These are phyloP conservation scores for Amaranthus palmeri DNA, from an alignment of 148 eudicot species.

Conservation along the genomic window DNA sequence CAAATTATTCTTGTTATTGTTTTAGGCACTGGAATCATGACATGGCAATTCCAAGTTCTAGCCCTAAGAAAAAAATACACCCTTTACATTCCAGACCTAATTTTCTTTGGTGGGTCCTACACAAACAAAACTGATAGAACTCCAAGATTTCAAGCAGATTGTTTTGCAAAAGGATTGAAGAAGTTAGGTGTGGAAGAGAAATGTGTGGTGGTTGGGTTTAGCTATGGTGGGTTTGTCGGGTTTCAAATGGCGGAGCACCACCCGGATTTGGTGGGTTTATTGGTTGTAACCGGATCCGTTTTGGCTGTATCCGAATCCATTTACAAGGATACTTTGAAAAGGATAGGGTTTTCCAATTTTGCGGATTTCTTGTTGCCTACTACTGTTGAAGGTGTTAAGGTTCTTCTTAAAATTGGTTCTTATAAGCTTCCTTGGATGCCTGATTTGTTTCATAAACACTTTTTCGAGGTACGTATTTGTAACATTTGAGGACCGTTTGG, in stretches of 20 bases:
- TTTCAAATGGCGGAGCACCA: slow-evolving; percentile 46
- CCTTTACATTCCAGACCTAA: slow-evolving; percentile 45
- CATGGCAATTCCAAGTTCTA: slow-evolving; percentile 42
- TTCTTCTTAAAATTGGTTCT: slow-evolving; percentile 22
- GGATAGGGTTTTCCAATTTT: slow-evolving; percentile 35
- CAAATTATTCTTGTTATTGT: no score
- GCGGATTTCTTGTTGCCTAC: slow-evolving; percentile 38
- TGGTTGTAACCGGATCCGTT: slow-evolving; percentile 40
- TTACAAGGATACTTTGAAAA: slow-evolving; percentile 1
- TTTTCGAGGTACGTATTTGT: slow-evolving; percentile 27
- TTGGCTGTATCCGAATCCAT: slow-evolving; percentile 34
- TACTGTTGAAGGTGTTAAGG: slow-evolving; percentile 31
- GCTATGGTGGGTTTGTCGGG: slow-evolving; percentile 59
- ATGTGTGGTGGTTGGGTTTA: slow-evolving; percentile 49
- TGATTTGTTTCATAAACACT: slow-evolving; percentile 25
- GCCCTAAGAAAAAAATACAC: slow-evolving; percentile 27
- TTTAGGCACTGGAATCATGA: slow-evolving; percentile 21
- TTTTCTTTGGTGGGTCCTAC: slow-evolving; percentile 49
- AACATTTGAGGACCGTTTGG: no score
- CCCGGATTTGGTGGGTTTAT: slow-evolving; percentile 40
- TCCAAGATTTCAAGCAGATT: slow-evolving; percentile 43
- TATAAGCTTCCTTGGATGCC: slow-evolving; percentile 35
- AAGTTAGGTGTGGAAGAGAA: slow-evolving; percentile 41
- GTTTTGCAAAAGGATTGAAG: slow-evolving; percentile 38
- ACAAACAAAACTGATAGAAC: slow-evolving; percentile 22